Conservation (phyloP, 2,329 filamentous ascomycete species). For the Penicillium psychrosexuale region DNA sequence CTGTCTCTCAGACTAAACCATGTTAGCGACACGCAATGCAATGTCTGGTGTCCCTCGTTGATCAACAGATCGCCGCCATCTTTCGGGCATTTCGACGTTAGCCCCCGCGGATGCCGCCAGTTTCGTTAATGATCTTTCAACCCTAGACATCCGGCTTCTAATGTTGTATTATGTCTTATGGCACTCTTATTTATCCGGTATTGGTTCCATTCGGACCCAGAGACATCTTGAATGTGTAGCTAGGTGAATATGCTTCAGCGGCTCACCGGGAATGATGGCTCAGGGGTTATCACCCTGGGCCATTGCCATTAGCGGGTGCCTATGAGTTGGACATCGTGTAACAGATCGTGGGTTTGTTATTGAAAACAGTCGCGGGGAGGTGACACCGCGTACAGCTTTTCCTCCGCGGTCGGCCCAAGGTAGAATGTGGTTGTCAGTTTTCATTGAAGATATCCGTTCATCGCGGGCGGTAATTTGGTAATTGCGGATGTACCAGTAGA, state of each 20-base stretch:
- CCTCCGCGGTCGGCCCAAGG: conserved; percentile 10
- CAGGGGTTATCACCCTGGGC: conserved; percentile 5
- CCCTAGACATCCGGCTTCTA: not conserved
- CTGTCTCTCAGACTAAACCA: not conserved
- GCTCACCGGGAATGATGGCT: not conserved
- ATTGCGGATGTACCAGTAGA: not conserved
- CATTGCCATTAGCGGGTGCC: conserved; percentile 9
- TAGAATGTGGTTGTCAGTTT: conserved; percentile 15
- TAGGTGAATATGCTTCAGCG: not conserved
- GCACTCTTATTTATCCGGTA: conserved; percentile 9
- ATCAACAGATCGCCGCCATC: not conserved
- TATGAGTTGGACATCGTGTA: conserved; percentile 13
- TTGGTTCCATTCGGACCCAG: not conserved
- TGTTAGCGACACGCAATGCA: not conserved
- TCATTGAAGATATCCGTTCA: conserved; percentile 16
- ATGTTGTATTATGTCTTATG: not conserved
- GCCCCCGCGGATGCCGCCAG: not conserved
- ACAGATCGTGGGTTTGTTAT: conserved; percentile 9
- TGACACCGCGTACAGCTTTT: conserved; percentile 10
- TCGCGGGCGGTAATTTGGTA: conserved; percentile 9
- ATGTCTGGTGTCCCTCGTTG: not conserved
- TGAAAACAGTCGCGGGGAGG: conserved; percentile 1
- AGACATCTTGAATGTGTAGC: conserved; percentile 1
- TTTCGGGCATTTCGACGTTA: not conserved
- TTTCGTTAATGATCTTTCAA: not conserved